phyloP scores from a whole-genome alignment of 106 monocot species.

The Dioscorea zingiberensis region DNA sequence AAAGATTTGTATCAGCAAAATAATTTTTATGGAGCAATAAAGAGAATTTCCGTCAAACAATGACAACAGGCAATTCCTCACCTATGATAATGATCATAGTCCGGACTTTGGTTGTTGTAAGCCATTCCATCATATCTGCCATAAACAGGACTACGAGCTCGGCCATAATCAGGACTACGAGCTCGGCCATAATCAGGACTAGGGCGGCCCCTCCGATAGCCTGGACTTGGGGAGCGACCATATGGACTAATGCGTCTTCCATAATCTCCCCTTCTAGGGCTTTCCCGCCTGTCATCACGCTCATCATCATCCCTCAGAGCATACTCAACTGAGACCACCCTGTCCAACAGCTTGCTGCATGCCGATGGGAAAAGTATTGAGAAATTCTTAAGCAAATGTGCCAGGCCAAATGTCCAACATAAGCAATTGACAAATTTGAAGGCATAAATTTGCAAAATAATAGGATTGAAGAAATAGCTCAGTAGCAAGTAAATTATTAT shows the following conservation, averaged over 20 bases:
- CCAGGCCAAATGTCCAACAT: not conserved
- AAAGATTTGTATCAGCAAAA: not conserved
- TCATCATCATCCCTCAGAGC: conserved; percentile 93
- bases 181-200: conserved; percentile 57
- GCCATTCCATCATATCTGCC: conserved; percentile 34
- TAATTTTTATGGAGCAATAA: not conserved
- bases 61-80: conserved; percentile 1
- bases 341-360: conserved; percentile 81
- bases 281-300: conserved; percentile 42
- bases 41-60: not conserved
- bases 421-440: not conserved
- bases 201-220: conserved; percentile 30
- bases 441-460: not conserved
- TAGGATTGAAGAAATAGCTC: not conserved
- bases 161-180: conserved; percentile 56
- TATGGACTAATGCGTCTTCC: conserved; percentile 48
- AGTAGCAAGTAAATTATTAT: not conserved
- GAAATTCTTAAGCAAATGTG: not conserved
- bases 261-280: conserved; percentile 54
- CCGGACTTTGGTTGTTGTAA: conserved; percentile 54
- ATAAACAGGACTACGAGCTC: conserved; percentile 36
- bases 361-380: not conserved
- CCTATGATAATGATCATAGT: conserved; percentile 56
- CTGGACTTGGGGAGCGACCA: conserved; percentile 65
- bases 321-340: conserved; percentile 91